These are phyloP conservation scores for Aspergillus quadricinctus DNA, from an alignment of 2,329 filamentous ascomycete genomes.

Conservation along the genomic window DNA sequence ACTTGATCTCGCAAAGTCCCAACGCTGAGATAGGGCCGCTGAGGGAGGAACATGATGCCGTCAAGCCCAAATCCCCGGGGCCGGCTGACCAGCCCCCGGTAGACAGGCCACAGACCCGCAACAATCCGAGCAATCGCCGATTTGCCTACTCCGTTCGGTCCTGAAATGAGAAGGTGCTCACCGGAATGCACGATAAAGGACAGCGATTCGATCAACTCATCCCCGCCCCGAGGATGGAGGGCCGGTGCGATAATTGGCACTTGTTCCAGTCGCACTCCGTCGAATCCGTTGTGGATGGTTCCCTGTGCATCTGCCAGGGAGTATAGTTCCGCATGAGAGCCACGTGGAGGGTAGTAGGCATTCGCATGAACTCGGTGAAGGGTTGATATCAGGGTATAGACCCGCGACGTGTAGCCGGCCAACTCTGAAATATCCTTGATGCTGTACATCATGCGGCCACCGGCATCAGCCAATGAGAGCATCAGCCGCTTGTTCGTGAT, in stretches of 20 bases:
- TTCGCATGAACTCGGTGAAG: conserved; percentile 89
- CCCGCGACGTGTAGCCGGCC: conserved; percentile 90
- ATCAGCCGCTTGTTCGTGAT: conserved; percentile 99
- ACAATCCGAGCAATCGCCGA: conserved; percentile 81
- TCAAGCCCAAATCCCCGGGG: conserved; percentile 77
- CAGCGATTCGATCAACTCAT: conserved; percentile 82
- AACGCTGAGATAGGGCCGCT: conserved; percentile 85
- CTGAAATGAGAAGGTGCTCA: conserved; percentile 91
- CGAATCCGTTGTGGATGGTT: conserved; percentile 89
- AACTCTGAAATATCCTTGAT: conserved; percentile 97
- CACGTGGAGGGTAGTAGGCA: conserved; percentile 70
- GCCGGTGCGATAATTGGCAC: conserved; percentile 88
- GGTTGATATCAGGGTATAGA: conserved; percentile 93
- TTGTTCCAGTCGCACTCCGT: conserved; percentile 87
- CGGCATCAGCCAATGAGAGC: conserved; percentile 93
- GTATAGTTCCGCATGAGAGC: conserved; percentile 71
- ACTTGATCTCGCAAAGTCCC: conserved; percentile 95
- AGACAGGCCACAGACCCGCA: conserved; percentile 92
- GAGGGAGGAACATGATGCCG: conserved; percentile 97
- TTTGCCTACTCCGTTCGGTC: conserved; percentile 92
- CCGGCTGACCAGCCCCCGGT: conserved; percentile 83
- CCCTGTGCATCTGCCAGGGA: conserved; percentile 89
- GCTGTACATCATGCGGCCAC: conserved; percentile 98
- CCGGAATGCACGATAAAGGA: conserved; percentile 86
- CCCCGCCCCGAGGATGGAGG: conserved; percentile 83